Percentiles rank a stretch among this genome's conserved stretches.
Evolutionary conservation across 352 stramenopile species (phyloP).

Genomic region (Phytophthora hybrid): DNA sequence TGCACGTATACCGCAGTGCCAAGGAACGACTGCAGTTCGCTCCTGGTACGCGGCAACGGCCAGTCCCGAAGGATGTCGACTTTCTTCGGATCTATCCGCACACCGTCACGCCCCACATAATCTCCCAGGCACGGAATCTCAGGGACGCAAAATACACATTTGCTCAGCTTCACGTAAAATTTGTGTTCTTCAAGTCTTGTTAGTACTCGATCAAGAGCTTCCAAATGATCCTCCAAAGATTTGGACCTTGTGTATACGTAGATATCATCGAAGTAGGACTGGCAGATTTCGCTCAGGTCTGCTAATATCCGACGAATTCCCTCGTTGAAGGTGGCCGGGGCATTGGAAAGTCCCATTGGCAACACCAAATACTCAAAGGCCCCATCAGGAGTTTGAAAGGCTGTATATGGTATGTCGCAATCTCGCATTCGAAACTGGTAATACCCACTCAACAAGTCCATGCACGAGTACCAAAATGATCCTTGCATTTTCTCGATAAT

Average conservation of each 20-base stretch:
- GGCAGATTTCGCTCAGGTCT: slow-evolving; percentile 17
- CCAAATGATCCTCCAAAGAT: slow-evolving; percentile 15
- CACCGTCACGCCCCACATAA: slow-evolving; percentile 25
- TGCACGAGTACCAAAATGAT: slow-evolving; percentile 22
- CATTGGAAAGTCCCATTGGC: slow-evolving; percentile 32
- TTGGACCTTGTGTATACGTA: slow-evolving; percentile 20
- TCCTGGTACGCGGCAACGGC: slow-evolving; percentile 19
- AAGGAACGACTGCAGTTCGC: slow-evolving; percentile 18
- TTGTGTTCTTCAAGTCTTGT: slow-evolving; percentile 8
- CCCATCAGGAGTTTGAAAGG: slow-evolving; percentile 26
- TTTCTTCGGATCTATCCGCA: slow-evolving; percentile 30
- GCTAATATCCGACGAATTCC: slow-evolving; percentile 11
- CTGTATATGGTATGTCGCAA: slow-evolving; percentile 29
- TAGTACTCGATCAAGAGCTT: slow-evolving; percentile 11
- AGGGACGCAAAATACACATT: slow-evolving; percentile 29
- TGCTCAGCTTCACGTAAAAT: slow-evolving; percentile 34
- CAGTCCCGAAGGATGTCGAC: slow-evolving; percentile 15
- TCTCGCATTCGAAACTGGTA: slow-evolving; percentile 39
- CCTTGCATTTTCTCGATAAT: slow-evolving; percentile 26
- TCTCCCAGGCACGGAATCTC: slow-evolving; percentile 41
- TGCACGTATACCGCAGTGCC: slow-evolving; percentile 20
- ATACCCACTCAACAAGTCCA: slow-evolving; percentile 34
- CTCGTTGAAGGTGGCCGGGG: slow-evolving; percentile 27
- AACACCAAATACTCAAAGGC: slow-evolving; percentile 32
- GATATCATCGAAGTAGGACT: slow-evolving; percentile 22